phyloP scores from a whole-genome alignment of 495 filamentous ascomycete species.

The Achaetomiella virescens region DNA sequence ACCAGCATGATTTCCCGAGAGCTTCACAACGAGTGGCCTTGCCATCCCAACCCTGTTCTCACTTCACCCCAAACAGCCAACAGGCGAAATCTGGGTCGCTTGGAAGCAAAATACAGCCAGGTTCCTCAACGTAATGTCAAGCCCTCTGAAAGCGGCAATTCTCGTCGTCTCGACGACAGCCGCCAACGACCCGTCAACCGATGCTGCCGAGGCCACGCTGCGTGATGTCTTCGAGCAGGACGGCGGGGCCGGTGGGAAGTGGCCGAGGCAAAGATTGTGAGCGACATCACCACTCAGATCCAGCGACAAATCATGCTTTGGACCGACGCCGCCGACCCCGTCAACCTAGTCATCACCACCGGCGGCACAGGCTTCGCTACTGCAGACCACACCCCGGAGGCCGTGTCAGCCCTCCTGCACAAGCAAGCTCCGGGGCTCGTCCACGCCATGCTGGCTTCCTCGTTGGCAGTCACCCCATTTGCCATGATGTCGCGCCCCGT shows the following conservation, averaged over 20 bases:
- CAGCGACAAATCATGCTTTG: conserved; percentile 63
- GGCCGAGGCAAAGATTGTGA: conserved; percentile 65
- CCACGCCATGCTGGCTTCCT: conserved; percentile 89
- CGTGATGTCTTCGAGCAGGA: conserved; percentile 59
- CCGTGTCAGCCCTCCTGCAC: conserved; percentile 73
- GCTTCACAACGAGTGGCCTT: no score
- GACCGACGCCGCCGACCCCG: conserved; percentile 53
- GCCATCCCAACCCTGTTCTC: no score
- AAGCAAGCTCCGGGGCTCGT: conserved; percentile 85
- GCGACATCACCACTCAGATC: conserved; percentile 69
- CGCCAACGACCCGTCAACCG: conserved; percentile 69
- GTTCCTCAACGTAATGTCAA: conserved; percentile 15
- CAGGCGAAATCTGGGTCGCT: no score
- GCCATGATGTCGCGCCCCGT: conserved; percentile 97
- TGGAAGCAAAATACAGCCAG: no score
- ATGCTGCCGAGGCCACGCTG: conserved; percentile 60
- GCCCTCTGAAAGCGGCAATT: conserved; percentile 59
- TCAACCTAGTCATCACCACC: conserved; percentile 78
- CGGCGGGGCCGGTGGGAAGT: conserved; percentile 63
- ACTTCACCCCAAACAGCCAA: no score
- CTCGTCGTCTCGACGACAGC: conserved; percentile 94
- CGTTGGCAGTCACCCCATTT: conserved; percentile 82
- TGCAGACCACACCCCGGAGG: conserved; percentile 88
- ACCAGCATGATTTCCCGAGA: no score
- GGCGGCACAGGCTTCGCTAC: conserved; percentile 92